Conservation (phyloP, 768 basidiomycete genomes). For the Leccinum broughii region DNA sequence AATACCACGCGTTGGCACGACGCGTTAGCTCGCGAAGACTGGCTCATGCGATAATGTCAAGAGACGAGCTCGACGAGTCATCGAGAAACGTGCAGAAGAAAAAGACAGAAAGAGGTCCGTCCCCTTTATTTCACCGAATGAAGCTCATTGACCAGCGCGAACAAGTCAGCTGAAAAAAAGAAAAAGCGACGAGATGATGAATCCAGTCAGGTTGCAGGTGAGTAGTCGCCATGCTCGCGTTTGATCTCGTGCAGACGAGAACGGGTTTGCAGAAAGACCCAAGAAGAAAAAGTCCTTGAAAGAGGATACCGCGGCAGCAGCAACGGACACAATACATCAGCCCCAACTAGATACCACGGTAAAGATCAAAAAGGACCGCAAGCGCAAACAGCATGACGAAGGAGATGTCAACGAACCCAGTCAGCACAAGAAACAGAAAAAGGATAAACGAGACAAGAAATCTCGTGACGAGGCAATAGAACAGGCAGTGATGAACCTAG, state of each 20-base stretch:
- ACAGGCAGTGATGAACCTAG: background rate
- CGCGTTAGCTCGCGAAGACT: no score
- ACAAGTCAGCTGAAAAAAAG: conserved; percentile 30
- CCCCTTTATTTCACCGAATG: background rate
- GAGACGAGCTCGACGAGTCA: background rate
- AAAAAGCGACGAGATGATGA: conserved; percentile 33
- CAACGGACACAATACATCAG: background rate
- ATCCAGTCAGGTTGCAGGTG: background rate
- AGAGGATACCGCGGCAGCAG: background rate
- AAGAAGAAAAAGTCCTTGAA: conserved; percentile 10
- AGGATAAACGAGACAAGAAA: background rate
- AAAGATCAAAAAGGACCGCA: background rate
- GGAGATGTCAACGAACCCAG: background rate
- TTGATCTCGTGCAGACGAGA: background rate
- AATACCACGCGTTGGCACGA: no score
- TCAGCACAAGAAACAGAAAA: background rate
- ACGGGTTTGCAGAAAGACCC: conserved; percentile 5
- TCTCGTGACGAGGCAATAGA: background rate
- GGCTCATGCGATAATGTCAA: conserved; percentile 4
- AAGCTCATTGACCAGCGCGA: conserved; percentile 8
- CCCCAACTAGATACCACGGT: background rate
- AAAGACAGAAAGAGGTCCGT: conserved; percentile 25
- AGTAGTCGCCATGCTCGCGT: background rate
- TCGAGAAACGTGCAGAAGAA: background rate
- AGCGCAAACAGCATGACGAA: background rate